Conservation (phyloP, 495 filamentous ascomycete genomes). For the Neurospora africana region DNA sequence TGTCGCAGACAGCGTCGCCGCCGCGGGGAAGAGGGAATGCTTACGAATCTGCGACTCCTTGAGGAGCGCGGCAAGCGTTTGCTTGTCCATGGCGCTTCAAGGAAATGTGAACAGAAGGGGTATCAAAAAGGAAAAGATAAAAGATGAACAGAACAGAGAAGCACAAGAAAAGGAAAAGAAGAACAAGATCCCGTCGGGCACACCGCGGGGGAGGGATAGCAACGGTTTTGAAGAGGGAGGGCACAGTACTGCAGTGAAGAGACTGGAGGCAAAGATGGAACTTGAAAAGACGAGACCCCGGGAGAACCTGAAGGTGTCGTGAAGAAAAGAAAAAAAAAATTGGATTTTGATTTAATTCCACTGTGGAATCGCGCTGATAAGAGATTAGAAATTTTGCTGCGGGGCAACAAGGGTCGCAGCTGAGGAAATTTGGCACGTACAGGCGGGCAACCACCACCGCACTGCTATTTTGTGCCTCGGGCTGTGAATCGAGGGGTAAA, state of each 20-base stretch:
- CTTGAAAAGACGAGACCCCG: neutral
- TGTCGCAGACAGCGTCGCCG: neutral
- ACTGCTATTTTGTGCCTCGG: too few relatives aligned
- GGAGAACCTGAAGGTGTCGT: conserved; percentile 4
- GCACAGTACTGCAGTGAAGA: conserved; percentile 4
- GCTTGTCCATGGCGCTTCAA: conserved; percentile 52
- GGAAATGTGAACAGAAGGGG: conserved; percentile 12
- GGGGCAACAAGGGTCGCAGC: conserved; percentile 7
- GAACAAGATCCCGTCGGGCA: neutral
- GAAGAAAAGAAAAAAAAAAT: conserved; percentile 13
- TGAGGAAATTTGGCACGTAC: neutral
- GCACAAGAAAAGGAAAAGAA: conserved; percentile 1
- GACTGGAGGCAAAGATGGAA: conserved; percentile 4
- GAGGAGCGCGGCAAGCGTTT: conserved; percentile 62
- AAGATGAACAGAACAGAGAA: conserved; percentile 3
- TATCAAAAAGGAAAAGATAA: conserved; percentile 15
- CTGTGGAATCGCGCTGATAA: conserved; percentile 18
- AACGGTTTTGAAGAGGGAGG: neutral
- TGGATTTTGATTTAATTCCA: conserved; percentile 18
- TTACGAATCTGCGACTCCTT: conserved; percentile 65
- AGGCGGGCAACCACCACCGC: neutral
- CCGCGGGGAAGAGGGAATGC: conserved; percentile 26
- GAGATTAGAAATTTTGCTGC: conserved; percentile 12
- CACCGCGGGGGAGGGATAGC: neutral
- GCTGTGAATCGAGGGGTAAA: too few relatives aligned